Percentiles rank a stretch among this genome's conserved stretches.
Evolutionary conservation across 148 eudicot genomes (phyloP).

Genomic region (Nyssa sinensis): DNA sequence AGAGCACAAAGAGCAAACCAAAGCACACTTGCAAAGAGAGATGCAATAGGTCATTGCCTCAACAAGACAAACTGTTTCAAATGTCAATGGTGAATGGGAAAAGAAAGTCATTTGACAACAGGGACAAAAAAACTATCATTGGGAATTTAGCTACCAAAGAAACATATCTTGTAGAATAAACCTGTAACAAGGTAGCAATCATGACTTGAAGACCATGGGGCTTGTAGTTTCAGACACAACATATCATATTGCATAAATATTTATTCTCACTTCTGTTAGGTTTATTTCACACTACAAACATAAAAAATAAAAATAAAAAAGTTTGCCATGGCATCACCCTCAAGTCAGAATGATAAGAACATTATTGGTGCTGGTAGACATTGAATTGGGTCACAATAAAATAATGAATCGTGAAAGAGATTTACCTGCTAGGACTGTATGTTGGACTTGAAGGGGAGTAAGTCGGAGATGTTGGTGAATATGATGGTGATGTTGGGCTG

Average conservation of each 20-base stretch:
- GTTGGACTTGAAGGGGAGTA: slow-evolving; percentile 65
- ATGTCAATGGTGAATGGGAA: not conserved
- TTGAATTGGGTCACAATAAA: not conserved
- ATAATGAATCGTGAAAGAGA: not conserved
- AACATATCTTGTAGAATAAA: not conserved
- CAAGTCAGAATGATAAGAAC: not conserved
- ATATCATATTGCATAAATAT: not conserved
- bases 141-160: not conserved
- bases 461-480: slow-evolving; percentile 61
- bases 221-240: no score
- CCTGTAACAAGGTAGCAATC: not conserved
- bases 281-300: not conserved
- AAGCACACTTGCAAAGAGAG: not conserved
- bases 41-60: not conserved
- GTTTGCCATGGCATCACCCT: not conserved
- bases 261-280: not conserved
- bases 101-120: not conserved
- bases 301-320: not conserved
- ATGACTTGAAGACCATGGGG: not conserved
- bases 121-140: not conserved
- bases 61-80: not conserved
- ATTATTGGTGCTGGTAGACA: not conserved
- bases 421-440: slow-evolving; percentile 63
- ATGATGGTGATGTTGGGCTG: slow-evolving; percentile 63
- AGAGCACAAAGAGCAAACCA: not conserved